Evolutionary conservation across 2,329 filamentous ascomycete genomes (phyloP), one percentile per base, ranked within the genome.

Genomic region (Hypoxylon sp.): DNA sequence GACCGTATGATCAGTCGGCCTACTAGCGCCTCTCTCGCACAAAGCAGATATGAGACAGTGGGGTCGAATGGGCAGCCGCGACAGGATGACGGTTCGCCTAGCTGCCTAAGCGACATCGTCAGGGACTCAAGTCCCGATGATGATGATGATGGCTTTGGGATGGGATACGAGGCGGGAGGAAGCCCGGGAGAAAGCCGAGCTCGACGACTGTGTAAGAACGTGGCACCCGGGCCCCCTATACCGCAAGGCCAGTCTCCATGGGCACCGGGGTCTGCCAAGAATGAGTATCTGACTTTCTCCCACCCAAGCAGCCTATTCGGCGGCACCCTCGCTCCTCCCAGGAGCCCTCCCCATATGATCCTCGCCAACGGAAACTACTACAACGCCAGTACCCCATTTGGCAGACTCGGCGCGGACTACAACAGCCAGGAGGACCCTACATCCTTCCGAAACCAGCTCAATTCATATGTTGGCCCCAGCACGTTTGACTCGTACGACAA

Each of bases 241-340:
- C 42, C 58, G 7, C 62, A 68, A 41, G 59, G 66, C 21, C 45
- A 49, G 48, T 64, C 63, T n/a, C 55, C 67, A 47, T 67, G 62
- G 58, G 29, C 49, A 8, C 54, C 64, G 29, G 57, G 57, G 21
- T 47, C 43, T 45, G 42, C 57, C 35, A 60, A 52, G 37, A 55
- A 40, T 60, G 61, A 58, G 53, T 75, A 77, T 1, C 58, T 69
- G 11, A 67, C 62, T 5, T 84, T 84, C 60, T 80, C 81, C 11
- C 74, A 82, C 52, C 71, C 75, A 1, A 84, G 81, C 67, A 83
- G 80, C 60, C 63, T 85, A 18, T 82, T 81, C 54, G 77, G 75
- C 35, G 78, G 81, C 27, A 81, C 80, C 4, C 80, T 80, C 15
- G 58, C 48, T 37, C 46, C 40, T 43, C 26, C 37, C 9, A 41